Conservation (phyloP, 164 flowering plant species). For the Tetracentron sinense region DNA sequence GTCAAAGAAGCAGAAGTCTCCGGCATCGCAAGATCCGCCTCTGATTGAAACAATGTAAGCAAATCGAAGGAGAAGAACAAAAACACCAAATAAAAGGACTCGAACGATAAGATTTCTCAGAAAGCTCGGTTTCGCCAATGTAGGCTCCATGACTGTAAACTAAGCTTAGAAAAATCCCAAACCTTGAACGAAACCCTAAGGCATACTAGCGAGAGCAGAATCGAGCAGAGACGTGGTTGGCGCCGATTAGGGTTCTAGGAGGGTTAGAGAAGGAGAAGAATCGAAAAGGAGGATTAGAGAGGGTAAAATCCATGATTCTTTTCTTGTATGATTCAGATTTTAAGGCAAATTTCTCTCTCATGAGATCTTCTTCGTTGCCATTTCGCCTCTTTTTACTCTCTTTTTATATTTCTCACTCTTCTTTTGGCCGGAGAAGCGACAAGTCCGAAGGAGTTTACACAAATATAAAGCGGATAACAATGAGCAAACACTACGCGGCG, state of each 20-base stretch:
- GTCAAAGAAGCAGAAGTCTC: slow-evolving; percentile 82
- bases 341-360: background rate
- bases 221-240: slow-evolving; percentile 91
- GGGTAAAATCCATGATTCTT: too few species aligned
- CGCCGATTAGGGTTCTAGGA: slow-evolving; percentile 60
- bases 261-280: slow-evolving; percentile 16
- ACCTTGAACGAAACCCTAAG: background rate
- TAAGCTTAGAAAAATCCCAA: background rate
- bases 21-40: slow-evolving; percentile 68
- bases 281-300: slow-evolving; percentile 18
- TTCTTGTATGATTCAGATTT: background rate
- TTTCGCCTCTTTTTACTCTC: background rate
- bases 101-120: slow-evolving; percentile 56
- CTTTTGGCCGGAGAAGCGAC: too few species aligned
- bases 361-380: background rate
- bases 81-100: slow-evolving; percentile 46
- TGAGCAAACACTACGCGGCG: too few species aligned
- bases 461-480: too few species aligned
- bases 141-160: slow-evolving; percentile 39
- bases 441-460: too few species aligned
- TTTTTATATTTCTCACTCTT: too few species aligned
- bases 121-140: slow-evolving; percentile 37
- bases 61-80: slow-evolving; percentile 49
- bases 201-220: slow-evolving; percentile 79
- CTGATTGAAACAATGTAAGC: slow-evolving; percentile 59